Base-by-base conservation (phyloP, 1,139 yeast genomes). In the Hemisphaericaspora xylofermentans region DNA sequence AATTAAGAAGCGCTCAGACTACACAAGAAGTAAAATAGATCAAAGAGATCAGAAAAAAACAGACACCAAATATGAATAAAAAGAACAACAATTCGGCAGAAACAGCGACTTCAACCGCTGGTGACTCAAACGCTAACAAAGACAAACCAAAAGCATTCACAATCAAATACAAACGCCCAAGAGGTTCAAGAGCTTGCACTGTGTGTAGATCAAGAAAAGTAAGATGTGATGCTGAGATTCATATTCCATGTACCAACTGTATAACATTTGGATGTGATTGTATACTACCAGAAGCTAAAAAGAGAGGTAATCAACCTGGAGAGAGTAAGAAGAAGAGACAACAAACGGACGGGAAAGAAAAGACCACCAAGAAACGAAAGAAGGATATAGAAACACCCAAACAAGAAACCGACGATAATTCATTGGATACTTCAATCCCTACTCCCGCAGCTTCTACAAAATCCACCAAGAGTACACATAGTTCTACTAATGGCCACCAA, bases 221-320 rank as follows among this genome's bases (percentile, higher is more conserved):
- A 13, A 71, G 91, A 26, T 82, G 89, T 78, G 69, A 82, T 67
- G 80, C 80, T 4, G 78, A 73, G 45, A 78, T 80, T 38, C 86
- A 82, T 52, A 80, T 82, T 52, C 91, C 91, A 2, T 84, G 91
- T 56, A 82, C 89, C 24, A 84, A 84, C 58, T 84, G 91, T 57
- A 74, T 82, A 38, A 85, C 89, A 1, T 84, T 84, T 63, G 86
- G 87, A 2, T 81, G 88, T 57, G 88, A 82, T 47, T 84, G 91
- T 63, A 66, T 70, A 28, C 68, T 82, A 38, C 88, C 88, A 1
- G 86, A 80, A 41, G 74, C 73, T 19, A 75, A 74, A 56, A 66
- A 73, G 55, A 56, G 78, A 54, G 73, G 73, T 18, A 61, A 57
- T 39, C 54, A 58, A 19, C 45, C 60, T 2, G 58, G 46, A 1